Evolutionary conservation across 768 basidiomycete species (phyloP).

Genomic region (Kondoa subrosea): DNA sequence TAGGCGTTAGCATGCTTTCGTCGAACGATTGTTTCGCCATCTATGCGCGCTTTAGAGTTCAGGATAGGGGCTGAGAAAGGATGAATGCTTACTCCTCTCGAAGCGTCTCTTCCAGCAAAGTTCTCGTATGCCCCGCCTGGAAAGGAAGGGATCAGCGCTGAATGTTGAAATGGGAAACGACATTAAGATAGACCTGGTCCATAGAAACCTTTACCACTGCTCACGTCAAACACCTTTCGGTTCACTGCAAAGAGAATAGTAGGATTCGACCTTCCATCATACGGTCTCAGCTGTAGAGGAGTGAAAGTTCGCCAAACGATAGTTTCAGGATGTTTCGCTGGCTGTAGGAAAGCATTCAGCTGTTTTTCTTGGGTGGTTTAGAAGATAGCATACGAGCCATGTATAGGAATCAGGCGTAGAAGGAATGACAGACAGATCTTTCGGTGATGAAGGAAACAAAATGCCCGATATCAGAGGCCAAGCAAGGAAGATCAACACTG

Average conservation of each 20-base stretch:
- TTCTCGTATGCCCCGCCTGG: conserved; percentile 90
- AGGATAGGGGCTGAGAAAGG: neutral
- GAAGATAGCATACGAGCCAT: neutral
- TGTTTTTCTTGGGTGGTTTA: neutral
- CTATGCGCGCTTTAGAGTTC: neutral
- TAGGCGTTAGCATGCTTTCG: conserved; percentile 72
- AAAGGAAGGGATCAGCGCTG: neutral
- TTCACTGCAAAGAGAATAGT: conserved; percentile 75
- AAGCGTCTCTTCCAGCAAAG: conserved; percentile 92
- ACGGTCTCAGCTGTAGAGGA: conserved; percentile 17
- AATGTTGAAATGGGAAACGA: neutral
- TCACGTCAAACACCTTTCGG: conserved; percentile 82
- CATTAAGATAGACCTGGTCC: conserved; percentile 51
- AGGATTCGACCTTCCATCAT: conserved; percentile 38
- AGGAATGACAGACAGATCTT: neutral
- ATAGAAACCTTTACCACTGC: conserved; percentile 74
- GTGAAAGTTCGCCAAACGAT: conserved; percentile 14
- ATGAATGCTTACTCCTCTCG: conserved; percentile 45
- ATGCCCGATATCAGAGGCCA: neutral
- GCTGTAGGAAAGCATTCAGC: neutral
- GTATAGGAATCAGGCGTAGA: neutral
- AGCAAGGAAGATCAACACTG: neutral
- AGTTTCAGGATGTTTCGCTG: neutral
- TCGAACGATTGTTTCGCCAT: conserved; percentile 16
- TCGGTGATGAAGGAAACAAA: neutral